Base-by-base conservation (phyloP, 2,329 filamentous ascomycete species). In the Cytospora schulzeri region DNA sequence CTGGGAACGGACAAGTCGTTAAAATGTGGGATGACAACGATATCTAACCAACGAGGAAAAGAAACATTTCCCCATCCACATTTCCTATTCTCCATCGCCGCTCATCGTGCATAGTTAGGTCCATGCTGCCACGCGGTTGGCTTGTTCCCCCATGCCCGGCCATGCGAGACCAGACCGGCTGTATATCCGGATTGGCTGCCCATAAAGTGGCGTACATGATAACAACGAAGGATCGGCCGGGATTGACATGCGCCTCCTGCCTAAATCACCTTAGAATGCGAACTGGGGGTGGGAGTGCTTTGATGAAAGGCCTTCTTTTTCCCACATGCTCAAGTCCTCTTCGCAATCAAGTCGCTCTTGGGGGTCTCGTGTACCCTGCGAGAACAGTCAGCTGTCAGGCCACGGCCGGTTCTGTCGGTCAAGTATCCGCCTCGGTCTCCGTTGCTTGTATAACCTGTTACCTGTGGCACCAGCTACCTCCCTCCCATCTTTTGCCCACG, bases 141-240 rank as follows among this genome's bases (percentile, higher is more conserved):
- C 52, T 50, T 45, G 24, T 29, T 2, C 24, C 31, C 59, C 59
- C 59, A 38, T 62, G 59, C 38, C 45, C 52, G 45, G 45, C 45
- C 45, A 48, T 48, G 45, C n/a, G 45, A 48, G 45, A 24, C 59
- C 59, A 53, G 38, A 28, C 38, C 59, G 52, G 52, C 52, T 62
- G 33, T 35, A 56, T n/a, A 12, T 29, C 52, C 41, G 59, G 59
- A 62, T 56, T 62, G 59, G 59, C 59, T 62, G 59, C 59, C 54
- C 28, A 29, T 17, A 33, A 15, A 56, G 52, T 56, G 52, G 59
- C 52, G 52, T 54, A 24, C 59, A 53, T 56, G 59, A 62, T 62
- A 62, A 62, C 59, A 48, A 48, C 59, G 59, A 62, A 56, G 52
- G 59, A 62, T 62, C 52, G 48, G 24, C 59, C 59, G 33, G 59